Base-by-base conservation (phyloP, 2,329 filamentous ascomycete genomes). In the Aspergillus sp. region DNA sequence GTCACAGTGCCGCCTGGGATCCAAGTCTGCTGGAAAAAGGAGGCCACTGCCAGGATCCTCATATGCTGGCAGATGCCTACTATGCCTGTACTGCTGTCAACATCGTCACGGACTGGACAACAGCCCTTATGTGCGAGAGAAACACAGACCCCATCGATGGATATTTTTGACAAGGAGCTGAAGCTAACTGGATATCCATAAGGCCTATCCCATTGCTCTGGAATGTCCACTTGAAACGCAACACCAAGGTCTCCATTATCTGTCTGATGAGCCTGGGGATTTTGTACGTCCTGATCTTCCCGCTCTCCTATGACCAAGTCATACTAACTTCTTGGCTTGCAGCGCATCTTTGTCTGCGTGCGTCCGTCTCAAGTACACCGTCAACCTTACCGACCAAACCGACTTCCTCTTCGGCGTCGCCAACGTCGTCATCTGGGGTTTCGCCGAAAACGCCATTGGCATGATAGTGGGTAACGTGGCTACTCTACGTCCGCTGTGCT, bases 391-490 rank as follows among this genome's bases (percentile, higher is more conserved):
- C 44, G 56, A 69, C 46, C 61, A 64, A 5, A 45, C 51, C 8
- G 66, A 72, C 40, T 72, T 66, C 50, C 64, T 72, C 54, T 69
- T 58, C 53, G 55, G 59, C 42, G 64, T 68, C 7, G 67, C 67
- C 31, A 64, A 67, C 37, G 70, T 73, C 31, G 67, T 66, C 0
- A 61, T 72, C 40, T 75, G 71, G 71, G 72, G 71, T 4, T 65
- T 74, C 29, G 64, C 74, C 26, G 74, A 76, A 47, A 70, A 72
- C 30, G 74, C 71, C 7, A 72, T 70, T 12, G 74, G 74, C 12
- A 74, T 78, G 48, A 65, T 71, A 6, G 72, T 75, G 9, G 73
- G 71, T 3, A 74, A 71, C 6, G 59, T 72, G 32, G 70, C 71
- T 6, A 67, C 71, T 4, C 63, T 75, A 2, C 70, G 73, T 0